phyloP scores from a whole-genome alignment of 2,329 filamentous ascomycete species.

The Leptodontidium sp. region DNA sequence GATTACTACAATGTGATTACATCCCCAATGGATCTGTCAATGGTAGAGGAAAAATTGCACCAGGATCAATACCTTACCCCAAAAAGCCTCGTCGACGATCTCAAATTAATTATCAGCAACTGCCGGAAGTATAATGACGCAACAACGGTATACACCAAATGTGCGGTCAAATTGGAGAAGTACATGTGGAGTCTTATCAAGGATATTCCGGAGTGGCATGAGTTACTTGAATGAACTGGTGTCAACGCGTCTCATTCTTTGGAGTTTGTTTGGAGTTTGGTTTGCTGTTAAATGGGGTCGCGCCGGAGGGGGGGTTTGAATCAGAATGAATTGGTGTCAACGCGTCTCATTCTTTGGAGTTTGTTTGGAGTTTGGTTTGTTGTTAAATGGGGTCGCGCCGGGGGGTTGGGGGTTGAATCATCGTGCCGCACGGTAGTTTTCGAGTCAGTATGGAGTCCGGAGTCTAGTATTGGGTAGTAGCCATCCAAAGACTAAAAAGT shows the following conservation, averaged over 20 bases:
- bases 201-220: constrained; percentile 85
- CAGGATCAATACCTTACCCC: constrained; percentile 92
- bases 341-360: not conserved
- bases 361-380: not conserved
- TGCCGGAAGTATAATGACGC: constrained; percentile 97
- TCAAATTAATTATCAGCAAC: constrained; percentile 90
- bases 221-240: not conserved
- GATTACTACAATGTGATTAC: constrained; percentile 99
- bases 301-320: too few species aligned
- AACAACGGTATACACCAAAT: constrained; percentile 92
- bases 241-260: not conserved
- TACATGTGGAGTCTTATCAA: constrained; percentile 96
- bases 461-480: too few species aligned
- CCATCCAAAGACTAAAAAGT: too few species aligned
- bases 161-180: constrained; percentile 90
- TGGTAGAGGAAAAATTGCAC: constrained; percentile 95
- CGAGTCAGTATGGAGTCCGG: too few species aligned
- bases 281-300: not conserved
- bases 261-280: constrained; percentile 2
- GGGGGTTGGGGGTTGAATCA: too few species aligned
- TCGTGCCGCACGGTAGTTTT: too few species aligned
- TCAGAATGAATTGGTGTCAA: not conserved
- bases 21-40: constrained; percentile 94
- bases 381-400: not conserved
- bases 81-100: constrained; percentile 91